Conservation (phyloP, 2,329 filamentous ascomycete genomes). For the Neonectria neomacrospora region DNA sequence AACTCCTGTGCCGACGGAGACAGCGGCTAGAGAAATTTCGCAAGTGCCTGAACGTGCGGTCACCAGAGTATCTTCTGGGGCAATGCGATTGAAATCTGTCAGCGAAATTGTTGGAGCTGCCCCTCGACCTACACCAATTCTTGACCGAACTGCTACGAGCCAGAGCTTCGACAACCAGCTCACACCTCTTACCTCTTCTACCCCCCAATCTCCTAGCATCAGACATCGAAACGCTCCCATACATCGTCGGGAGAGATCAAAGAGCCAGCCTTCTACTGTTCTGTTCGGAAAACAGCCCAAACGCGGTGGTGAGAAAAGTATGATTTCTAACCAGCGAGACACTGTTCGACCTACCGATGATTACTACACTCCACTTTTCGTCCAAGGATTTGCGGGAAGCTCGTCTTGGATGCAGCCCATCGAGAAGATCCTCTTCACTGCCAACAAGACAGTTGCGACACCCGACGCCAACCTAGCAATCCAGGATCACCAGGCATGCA, state of each 20-base stretch:
- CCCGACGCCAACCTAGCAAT: conserved; percentile 85
- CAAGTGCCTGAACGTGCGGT: conserved; percentile 64
- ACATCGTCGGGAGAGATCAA: conserved; percentile 67
- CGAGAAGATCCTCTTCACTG: conserved; percentile 80
- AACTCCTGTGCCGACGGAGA: conserved; percentile 21
- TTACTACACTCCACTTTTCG: conserved; percentile 72
- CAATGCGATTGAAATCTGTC: conserved; percentile 77
- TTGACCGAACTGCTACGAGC: conserved; percentile 48
- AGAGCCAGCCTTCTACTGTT: conserved; percentile 77
- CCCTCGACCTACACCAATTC: conserved; percentile 50
- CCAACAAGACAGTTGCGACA: conserved; percentile 91
- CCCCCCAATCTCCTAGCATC: conserved; percentile 55
- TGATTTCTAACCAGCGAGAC: conserved; percentile 55
- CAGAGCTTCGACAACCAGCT: conserved; percentile 50
- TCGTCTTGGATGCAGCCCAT: conserved; percentile 71
- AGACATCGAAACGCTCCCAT: conserved; percentile 43
- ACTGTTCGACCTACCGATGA: conserved; percentile 64
- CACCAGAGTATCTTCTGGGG: conserved; percentile 75
- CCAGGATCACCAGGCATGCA: conserved; percentile 87
- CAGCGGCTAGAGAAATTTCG: conserved; percentile 34
- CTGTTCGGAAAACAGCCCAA: conserved; percentile 77
- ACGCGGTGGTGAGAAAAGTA: conserved; percentile 59
- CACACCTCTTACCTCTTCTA: conserved; percentile 56
- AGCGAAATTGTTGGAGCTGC: conserved; percentile 76
- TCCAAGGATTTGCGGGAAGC: conserved; percentile 66